A percentile compares a stretch with the other conserved stretches of the same genome.
phyloP scores from a whole-genome alignment of 148 eudicot species.

The Fagopyrum homotropicum region DNA sequence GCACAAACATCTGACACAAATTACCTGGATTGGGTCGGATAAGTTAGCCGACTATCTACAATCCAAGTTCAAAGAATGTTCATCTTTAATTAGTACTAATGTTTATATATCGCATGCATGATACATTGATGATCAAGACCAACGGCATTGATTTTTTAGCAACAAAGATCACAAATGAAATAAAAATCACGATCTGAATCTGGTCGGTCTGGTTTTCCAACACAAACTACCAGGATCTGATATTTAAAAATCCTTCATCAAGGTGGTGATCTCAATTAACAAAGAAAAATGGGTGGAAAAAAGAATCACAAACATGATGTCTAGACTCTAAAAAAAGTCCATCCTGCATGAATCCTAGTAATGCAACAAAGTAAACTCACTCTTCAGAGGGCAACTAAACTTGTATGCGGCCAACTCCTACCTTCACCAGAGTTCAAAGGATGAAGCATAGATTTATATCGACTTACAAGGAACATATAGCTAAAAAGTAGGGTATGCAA shows the following conservation, averaged over 20 bases:
- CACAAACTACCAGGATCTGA: background rate
- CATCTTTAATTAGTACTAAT: background rate
- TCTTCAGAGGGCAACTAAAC: background rate
- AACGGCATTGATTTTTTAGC: background rate
- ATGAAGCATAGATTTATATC: background rate
- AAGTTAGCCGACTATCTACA: background rate
- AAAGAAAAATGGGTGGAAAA: background rate
- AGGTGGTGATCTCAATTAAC: background rate
- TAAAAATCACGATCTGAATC: background rate
- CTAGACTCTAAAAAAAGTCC: background rate
- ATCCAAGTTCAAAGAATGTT: background rate
- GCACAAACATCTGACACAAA: background rate
- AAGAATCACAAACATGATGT: background rate
- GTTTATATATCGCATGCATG: too few species aligned
- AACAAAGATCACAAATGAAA: background rate
- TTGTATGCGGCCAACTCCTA: constrained; percentile 6
- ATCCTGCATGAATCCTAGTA: background rate
- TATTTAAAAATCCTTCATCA: background rate
- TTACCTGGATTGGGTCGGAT: background rate
- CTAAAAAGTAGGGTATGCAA: too few species aligned
- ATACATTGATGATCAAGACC: background rate
- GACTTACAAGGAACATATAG: too few species aligned
- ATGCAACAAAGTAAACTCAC: background rate
- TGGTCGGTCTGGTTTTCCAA: background rate
- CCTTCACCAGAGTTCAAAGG: background rate